Evolutionary conservation across 768 basidiomycete genomes (phyloP), one percentile per base, ranked within the genome.

Genomic region (Collybiopsis luxurians): DNA sequence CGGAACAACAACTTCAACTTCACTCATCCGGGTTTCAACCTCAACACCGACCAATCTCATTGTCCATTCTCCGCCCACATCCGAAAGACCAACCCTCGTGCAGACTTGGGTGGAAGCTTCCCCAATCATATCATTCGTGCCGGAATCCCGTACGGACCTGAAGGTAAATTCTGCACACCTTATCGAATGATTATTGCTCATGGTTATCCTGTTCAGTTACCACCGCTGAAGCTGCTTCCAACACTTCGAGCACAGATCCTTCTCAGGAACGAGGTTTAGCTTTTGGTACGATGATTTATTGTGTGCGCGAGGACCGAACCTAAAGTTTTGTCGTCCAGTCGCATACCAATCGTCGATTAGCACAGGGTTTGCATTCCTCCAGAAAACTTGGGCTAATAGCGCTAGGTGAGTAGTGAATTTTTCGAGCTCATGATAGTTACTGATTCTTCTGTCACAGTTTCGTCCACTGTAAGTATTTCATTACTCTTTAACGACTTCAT

Each of bases 1-100:
- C 52, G 61, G 17, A 69, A 69, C 60, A 70, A 75, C 59, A 56
- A 73, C 43, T 74, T 75, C 54, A 63, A 67, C 50, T 76, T 63
- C 36, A 56, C 65, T 0, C 60, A 61, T n/a, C 52, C 63, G 21
- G 59, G 43, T 21, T 57, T 55, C 2, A 58, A 65, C 38, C 52
- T 58, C 26, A 51, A 58, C 40, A 62, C 63, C 56, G 61, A 65
- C 57, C 62, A 67, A 51, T 46, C 60, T 2, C 53, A 51, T 30
- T 75, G 73, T 56, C 72, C 72, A 1, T 70, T 73, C 57, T 59
- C 65, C 24, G 67, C 70, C 1, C 69, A 71, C 48, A 66, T 65
- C 28, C 67, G 69, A 36, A 72, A 73, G 60, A 66, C 64, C 3
- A 57, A 54, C 49, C 70, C 68, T 21, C 71, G 70, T 11, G 64